Base-by-base conservation (phyloP, 2,329 filamentous ascomycete genomes). In the Aspergillus novofumigatus region DNA sequence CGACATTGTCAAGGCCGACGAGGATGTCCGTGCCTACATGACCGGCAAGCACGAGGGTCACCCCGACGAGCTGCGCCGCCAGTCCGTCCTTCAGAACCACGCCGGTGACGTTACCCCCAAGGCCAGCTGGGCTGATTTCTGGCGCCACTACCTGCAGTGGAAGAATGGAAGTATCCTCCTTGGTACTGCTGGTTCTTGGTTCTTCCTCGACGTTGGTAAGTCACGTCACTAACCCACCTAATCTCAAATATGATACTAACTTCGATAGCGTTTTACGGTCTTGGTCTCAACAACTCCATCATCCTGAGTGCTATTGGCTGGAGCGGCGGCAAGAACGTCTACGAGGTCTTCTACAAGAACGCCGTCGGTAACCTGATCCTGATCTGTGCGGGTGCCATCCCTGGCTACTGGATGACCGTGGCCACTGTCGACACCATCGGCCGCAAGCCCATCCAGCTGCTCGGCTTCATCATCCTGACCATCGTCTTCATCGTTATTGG, bases 151-250 rank as follows among this genome's bases (percentile, higher is more conserved):
- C 73, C 71, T 79, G 57, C 83, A 87, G 68, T 85, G 83, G 80
- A 89, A 86, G 77, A 87, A 93, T 70, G 85, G 82, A 54, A 85
- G 86, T 69, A 81, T 92, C 17, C 83, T 91, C 0, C 78, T 91
- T 45, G 89, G 89, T n/a, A 93, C 90, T 11, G 88, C 90, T 11
- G 87, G 88, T 44, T 93, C 90, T 2, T 95, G 91, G 90, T 93
- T 92, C 74, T 83, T 89, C 75, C 85, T 90, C 53, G 90, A 92
- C 68, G 80, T 84, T 44, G 81, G 81, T 69, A 59, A 51, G 69
- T 65, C 47, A 8, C 4, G 4, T 35, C 5, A 17, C 32, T 5
- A 6, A 11, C 11, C 11, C 4, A 35, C 11, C 11, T 29, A 29
- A 10, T 75, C 63, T 29, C 10, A 41, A 44, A 11, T 11, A 11